Base-by-base conservation (phyloP, 2,329 filamentous ascomycete genomes). In the Xylaria arbuscula region DNA sequence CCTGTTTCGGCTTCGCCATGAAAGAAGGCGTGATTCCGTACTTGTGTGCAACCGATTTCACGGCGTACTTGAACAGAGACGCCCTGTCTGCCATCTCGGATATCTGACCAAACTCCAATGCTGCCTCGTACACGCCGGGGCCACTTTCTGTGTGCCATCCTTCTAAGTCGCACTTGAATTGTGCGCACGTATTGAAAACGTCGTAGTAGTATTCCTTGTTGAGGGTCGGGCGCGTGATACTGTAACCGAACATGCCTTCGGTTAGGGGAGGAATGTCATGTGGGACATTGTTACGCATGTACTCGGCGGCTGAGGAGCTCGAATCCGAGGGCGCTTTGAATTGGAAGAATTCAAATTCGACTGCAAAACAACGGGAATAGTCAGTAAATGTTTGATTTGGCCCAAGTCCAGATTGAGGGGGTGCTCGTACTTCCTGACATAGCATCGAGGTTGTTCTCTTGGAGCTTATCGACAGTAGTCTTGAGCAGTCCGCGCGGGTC, bases 21-120 rank as follows among this genome's bases (percentile, higher is more conserved):
- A 99, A 99, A 81, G 93, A 97, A 0, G 96, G 96, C 0, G 93
- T 97, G 77, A 99, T 97, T 73, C 93, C 93, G 78, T 94, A 93
- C 77, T 93, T 92, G 65, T 89, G 92, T 53, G 93, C 93, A 47
- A 97, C 88, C 10, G 93, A 94, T 82, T 97, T 98, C 72, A 97
- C 94, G 22, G 92, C 90, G 75, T 97, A 91, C 86, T 99, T 99
- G 89, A 98, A 99, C 42, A 99, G 83, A 36, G 90, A 90, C 32
- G 94, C 94, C 73, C 92, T 91, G 80, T 99, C 96, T 1, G 96
- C 96, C 93, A 98, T 98, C 72, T 92, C 87, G 42, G 87, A 88
- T 71, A 96, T 92, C 78, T 97, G 93, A 62, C 92, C 92, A 74
- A 97, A 98, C 79, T 97, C 92, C 58, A 99, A 87, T 19, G 96